These are phyloP conservation scores for Garcia nutans DNA, from an alignment of 345 rosid genomes.

Conservation along the genomic window DNA sequence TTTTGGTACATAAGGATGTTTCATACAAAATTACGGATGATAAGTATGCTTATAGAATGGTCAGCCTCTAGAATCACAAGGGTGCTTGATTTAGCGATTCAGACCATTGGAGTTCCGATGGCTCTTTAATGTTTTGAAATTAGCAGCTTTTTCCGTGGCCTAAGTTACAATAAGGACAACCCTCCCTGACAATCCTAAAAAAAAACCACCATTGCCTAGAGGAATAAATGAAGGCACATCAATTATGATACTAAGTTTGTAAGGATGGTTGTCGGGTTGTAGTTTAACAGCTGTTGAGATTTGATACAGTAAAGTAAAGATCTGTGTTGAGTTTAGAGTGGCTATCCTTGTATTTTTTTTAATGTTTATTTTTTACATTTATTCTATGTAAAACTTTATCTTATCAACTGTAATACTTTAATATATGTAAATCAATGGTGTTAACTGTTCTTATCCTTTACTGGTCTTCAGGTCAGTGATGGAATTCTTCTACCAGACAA, in stretches of 20 bases:
- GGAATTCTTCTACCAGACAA: conserved; percentile 89
- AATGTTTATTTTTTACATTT: neutral
- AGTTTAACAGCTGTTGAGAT: no score
- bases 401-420: neutral
- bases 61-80: no score
- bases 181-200: no score
- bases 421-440: neutral
- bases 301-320: neutral
- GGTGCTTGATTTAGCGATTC: no score
- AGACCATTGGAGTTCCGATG: no score
- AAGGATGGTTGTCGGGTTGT: neutral
- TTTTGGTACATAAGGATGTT: neutral
- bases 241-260: neutral
- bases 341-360: neutral
- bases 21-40: no score
- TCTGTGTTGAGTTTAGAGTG: neutral
- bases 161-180: no score
- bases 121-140: no score
- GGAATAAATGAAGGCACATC: no score
- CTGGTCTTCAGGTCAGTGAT: conserved; percentile 55
- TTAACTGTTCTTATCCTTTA: conserved; percentile 1
- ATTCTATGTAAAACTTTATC: neutral
- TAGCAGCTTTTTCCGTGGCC: no score
- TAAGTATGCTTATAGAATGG: no score
- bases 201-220: no score